Base-by-base conservation (phyloP, 257 asterid genomes). In the Mentha longifolia region DNA sequence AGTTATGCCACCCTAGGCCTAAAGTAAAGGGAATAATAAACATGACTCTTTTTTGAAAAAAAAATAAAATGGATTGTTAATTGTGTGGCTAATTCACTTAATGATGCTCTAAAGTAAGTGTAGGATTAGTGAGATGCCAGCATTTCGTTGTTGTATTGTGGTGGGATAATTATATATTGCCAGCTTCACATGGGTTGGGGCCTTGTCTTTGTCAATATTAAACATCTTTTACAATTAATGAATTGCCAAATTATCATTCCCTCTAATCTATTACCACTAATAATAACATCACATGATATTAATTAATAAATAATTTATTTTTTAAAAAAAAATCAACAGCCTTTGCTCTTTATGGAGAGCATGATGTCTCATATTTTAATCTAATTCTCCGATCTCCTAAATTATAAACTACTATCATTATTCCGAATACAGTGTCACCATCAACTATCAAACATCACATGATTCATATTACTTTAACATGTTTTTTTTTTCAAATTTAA, bases 161-260 rank as follows among this genome's bases (percentile, higher is more conserved):
- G 17, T 65, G 56, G 3, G 28, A 49, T 65, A 4, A 59, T 16
- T 35, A 59, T 30, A 47, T 31, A 14, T 17, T 60, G 69, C 7
- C 69, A 75, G 51, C 57, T 58, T 60, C 74, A 74, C 69, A 57
- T 67, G 69, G 64, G 11, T 39, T 57, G 73, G 43, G 77, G 43
- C 28, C n/a, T 7, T 55, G 20, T 35, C 22, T 33, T 51, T 9
- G 22, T 62, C 57, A 62, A 42, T 61, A 50, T 61, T 61, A 63
- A 41, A 56, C 77, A 64, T 59, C 61, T 59, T 42, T 31, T 19
- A 30, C n/a, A 43, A 46, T 42, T 65, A 14, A 57, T 25, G 25
- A 25, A 14, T 3, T 15, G 6, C 52, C 19, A 42, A 19, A 52
- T 52, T 52, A 52, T 7, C 59, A 52, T 17, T 12, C 25, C 13